A percentile compares a stretch with the other conserved stretches of the same genome.
These are phyloP conservation scores for Trichoderma harzianum DNA, from an alignment of 2,329 filamentous ascomycete genomes.

Conservation along the genomic window DNA sequence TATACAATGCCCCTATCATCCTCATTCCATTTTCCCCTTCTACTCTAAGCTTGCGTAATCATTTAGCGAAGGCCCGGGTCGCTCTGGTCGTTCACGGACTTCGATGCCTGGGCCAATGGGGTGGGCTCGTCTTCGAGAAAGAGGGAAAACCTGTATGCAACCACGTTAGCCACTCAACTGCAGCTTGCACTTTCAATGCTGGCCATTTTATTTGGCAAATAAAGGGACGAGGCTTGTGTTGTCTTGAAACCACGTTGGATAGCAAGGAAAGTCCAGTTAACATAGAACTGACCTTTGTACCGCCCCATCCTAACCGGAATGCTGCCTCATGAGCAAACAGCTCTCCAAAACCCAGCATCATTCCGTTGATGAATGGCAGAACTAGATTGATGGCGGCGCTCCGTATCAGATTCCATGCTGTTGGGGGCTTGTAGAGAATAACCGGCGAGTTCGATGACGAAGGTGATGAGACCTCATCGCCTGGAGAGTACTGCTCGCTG, in stretches of 20 bases:
- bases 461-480: slow-evolving; percentile 60
- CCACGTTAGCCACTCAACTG: slow-evolving; percentile 4
- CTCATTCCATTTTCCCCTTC: background rate
- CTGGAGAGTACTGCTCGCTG: slow-evolving; percentile 75
- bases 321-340: slow-evolving; percentile 94
- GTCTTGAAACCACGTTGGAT: background rate
- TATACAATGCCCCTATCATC: background rate
- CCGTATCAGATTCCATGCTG: slow-evolving; percentile 77
- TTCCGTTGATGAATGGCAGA: slow-evolving; percentile 90
- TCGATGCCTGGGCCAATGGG: slow-evolving; percentile 81
- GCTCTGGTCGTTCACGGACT: slow-evolving; percentile 63
- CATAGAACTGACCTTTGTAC: slow-evolving; percentile 68
- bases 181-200: background rate
- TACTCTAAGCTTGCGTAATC: slow-evolving; percentile 69
- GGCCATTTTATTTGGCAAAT: background rate
- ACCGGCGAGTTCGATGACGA: slow-evolving; percentile 64
- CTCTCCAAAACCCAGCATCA: slow-evolving; percentile 98
- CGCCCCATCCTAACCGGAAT: slow-evolving; percentile 87
- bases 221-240: slow-evolving; percentile 5
- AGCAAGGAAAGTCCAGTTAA: background rate
- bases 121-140: slow-evolving; percentile 58
- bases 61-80: slow-evolving; percentile 55
- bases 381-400: slow-evolving; percentile 95
- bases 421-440: slow-evolving; percentile 85
- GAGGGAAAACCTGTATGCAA: slow-evolving; percentile 51